phyloP scores from a whole-genome alignment of 805 yeast species.

The Debaryomyces maramus region DNA sequence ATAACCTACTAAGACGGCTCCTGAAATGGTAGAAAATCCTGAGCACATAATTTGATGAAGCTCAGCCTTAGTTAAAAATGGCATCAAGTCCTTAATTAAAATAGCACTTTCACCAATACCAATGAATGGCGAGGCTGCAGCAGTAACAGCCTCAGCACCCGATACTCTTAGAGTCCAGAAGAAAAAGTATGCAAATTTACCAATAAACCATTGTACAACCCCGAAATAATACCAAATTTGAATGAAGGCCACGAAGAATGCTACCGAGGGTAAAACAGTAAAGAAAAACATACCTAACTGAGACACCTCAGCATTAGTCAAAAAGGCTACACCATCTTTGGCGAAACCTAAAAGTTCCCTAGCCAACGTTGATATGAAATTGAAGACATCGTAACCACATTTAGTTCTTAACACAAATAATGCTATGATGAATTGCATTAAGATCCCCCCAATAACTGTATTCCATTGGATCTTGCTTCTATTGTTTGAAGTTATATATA shows the following conservation, averaged over 20 bases:
- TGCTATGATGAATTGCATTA: conserved; percentile 60
- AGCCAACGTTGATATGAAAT: conserved; percentile 58
- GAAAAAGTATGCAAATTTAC: conserved; percentile 57
- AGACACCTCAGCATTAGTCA: conserved; percentile 44
- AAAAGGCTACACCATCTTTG: conserved; percentile 60
- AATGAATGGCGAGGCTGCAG: conserved; percentile 66
- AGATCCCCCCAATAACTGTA: conserved; percentile 58
- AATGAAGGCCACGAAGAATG: conserved; percentile 62
- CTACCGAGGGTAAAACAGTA: conserved; percentile 60
- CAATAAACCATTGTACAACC: conserved; percentile 57
- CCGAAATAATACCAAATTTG: conserved; percentile 63
- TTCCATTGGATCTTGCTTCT: conserved; percentile 52
- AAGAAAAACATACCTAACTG: conserved; percentile 50
- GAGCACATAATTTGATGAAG: conserved; percentile 62
- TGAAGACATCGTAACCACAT: conserved; percentile 61
- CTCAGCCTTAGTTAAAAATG: conserved; percentile 59
- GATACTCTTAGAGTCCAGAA: conserved; percentile 59
- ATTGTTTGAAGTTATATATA: conserved; percentile 48
- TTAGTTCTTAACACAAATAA: conserved; percentile 60
- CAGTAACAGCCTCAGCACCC: conserved; percentile 66
- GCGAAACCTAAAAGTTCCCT: conserved; percentile 58
- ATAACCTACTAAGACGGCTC: conserved; percentile 62
- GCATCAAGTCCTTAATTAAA: conserved; percentile 58
- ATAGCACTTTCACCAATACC: conserved; percentile 69
- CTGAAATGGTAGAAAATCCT: conserved; percentile 65